phyloP scores from a whole-genome alignment of 1,284 basidiomycete species.

The Boletus semigastroideus region DNA sequence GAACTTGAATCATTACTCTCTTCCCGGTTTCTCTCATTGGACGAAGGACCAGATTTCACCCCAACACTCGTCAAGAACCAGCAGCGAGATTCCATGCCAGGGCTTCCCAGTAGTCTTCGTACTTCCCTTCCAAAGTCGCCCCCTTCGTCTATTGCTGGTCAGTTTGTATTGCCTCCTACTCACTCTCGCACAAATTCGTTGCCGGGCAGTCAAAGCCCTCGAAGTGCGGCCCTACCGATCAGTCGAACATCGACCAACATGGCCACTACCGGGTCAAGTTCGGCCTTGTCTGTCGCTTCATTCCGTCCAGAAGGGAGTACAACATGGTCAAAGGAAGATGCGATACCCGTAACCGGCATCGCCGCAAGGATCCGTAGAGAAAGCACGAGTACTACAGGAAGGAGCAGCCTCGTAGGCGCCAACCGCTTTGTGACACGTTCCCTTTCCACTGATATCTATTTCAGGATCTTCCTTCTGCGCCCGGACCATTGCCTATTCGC shows the following conservation, averaged over 20 bases:
- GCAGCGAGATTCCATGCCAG: constrained; percentile 50
- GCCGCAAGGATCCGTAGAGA: constrained; percentile 44
- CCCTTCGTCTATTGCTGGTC: constrained; percentile 49
- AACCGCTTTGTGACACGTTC: neutral
- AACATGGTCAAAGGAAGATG: constrained; percentile 42
- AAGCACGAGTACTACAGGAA: constrained; percentile 37
- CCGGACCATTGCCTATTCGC: constrained; percentile 52
- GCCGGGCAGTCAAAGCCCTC: constrained; percentile 33
- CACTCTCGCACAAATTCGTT: constrained; percentile 37
- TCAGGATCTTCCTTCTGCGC: constrained; percentile 38
- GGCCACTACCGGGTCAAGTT: constrained; percentile 36
- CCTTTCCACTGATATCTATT: constrained; percentile 19
- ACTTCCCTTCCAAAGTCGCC: constrained; percentile 45
- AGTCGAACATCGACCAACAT: constrained; percentile 33
- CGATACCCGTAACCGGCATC: constrained; percentile 27
- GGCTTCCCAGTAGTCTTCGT: constrained; percentile 45
- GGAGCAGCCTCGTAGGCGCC: constrained; percentile 34
- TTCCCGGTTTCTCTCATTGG: constrained; percentile 64
- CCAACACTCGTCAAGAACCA: constrained; percentile 60
- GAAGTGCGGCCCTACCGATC: constrained; percentile 38
- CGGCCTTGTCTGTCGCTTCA: constrained; percentile 37
- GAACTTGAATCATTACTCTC: constrained; percentile 72
- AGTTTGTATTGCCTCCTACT: constrained; percentile 53
- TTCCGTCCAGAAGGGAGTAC: constrained; percentile 39
- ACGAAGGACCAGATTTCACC: constrained; percentile 57